phyloP scores from a whole-genome alignment of 345 rosid species.

The Eutrema japonicum region DNA sequence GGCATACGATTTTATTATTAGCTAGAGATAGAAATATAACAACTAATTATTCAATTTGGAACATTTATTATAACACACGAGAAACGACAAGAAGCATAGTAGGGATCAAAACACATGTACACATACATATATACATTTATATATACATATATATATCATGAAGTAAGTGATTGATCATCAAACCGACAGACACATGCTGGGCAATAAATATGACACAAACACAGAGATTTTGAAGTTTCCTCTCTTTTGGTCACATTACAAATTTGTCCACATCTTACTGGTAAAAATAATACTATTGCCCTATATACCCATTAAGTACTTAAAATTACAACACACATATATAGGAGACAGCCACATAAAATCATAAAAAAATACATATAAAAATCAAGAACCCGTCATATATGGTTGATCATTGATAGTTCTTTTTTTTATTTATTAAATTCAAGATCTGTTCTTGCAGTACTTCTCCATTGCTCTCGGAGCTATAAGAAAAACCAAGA shows the following conservation, averaged over 20 bases:
- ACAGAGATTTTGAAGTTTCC: conserved; percentile 44
- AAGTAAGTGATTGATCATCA: conserved; percentile 39
- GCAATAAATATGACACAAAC: conserved; percentile 48
- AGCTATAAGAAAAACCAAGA: conserved; percentile 35
- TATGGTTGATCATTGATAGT: conserved; percentile 33
- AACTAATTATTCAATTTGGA: conserved; percentile 16
- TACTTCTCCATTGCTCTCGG: conserved; percentile 49
- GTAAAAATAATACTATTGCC: conserved; percentile 43
- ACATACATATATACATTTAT: conserved; percentile 11
- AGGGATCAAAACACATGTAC: conserved; percentile 46
- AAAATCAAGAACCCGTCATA: conserved; percentile 33
- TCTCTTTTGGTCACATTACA: conserved; percentile 49
- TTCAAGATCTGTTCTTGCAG: conserved; percentile 46
- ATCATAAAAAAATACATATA: conserved; percentile 35
- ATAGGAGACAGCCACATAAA: conserved; percentile 32
- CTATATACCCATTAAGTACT: conserved; percentile 44
- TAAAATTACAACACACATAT: conserved; percentile 45
- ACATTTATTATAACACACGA: conserved; percentile 19
- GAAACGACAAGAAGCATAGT: conserved; percentile 42
- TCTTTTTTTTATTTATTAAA: background rate
- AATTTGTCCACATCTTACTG: conserved; percentile 39
- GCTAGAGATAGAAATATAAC: conserved; percentile 1
- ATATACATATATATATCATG: conserved; percentile 13
- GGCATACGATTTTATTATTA: background rate
- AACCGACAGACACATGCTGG: conserved; percentile 46